Percentiles rank a stretch among this genome's conserved stretches.
Conservation (phyloP, 2,329 filamentous ascomycete species). For the Fusarium torulosum region DNA sequence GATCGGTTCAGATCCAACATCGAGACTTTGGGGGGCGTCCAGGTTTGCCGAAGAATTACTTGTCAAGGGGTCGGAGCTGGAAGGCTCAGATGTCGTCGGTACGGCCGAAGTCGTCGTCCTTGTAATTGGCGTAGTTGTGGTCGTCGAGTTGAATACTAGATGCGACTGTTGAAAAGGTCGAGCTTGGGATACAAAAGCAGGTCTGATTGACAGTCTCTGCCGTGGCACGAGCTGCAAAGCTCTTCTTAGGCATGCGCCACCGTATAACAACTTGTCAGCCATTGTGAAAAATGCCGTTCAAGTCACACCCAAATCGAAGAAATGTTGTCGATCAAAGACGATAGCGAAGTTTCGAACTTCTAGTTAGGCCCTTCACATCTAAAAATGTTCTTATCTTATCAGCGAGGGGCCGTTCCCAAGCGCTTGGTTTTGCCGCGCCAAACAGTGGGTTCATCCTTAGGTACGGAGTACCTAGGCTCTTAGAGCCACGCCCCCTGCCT, state of each 20-base stretch:
- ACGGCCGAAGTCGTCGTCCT: conserved; percentile 15
- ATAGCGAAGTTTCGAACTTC: background rate
- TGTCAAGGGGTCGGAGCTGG: background rate
- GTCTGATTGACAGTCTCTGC: conserved; percentile 16
- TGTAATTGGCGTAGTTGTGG: background rate
- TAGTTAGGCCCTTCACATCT: background rate
- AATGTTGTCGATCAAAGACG: background rate
- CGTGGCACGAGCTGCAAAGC: conserved; percentile 37
- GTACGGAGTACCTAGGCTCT: background rate
- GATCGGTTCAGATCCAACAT: conserved; percentile 16
- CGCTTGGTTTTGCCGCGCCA: conserved; percentile 31
- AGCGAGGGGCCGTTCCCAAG: conserved; percentile 1
- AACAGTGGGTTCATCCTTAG: background rate
- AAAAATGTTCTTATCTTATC: conserved; percentile 48
- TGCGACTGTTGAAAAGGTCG: conserved; percentile 22
- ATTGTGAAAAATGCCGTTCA: conserved; percentile 28
- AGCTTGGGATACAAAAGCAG: conserved; percentile 18
- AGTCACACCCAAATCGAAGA: background rate
- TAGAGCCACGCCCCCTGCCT: conserved; percentile 28
- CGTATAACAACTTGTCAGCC: conserved; percentile 47
- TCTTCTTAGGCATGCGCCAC: conserved; percentile 48
- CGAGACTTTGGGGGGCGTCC: conserved; percentile 45
- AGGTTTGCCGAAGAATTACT: conserved; percentile 2
- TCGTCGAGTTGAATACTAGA: conserved; percentile 33
- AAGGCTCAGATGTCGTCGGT: background rate